Evolutionary conservation across 441 rosid genomes (phyloP), one percentile per base, ranked within the genome.

Genomic region (Monsonia emarginata): DNA sequence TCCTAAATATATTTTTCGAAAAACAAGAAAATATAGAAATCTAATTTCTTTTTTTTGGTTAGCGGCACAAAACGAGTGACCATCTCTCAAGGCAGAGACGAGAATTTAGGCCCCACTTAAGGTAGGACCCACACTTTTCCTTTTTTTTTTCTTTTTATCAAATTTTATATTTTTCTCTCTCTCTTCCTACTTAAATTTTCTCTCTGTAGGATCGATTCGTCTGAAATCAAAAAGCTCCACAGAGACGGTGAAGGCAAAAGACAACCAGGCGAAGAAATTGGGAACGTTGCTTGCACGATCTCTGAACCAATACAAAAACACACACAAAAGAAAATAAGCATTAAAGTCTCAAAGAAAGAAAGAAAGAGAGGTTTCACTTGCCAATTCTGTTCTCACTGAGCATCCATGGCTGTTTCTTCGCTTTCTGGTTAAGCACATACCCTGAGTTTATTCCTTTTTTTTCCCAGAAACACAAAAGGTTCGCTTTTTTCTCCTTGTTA

Each of bases 371-470:
- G 34, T 31, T 2, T 31, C 34, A 31, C 34, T 31, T 2, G 34
- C n/a, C n/a, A n/a, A n/a, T n/a, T 31, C 34, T 31, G 34, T 8
- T 8, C 7, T 8, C 34, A 31, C 7, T 22, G 3, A 7, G 1
- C 46, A 52, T 40, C 36, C 4, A 31, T 67, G 42, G 63, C 68
- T 52, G 40, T 66, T 67, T 46, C 69, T 65, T 72, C 27, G 77
- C 76, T 70, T 75, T 69, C 70, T 72, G 76, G 44, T 68, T 44
- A 66, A 73, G 78, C 74, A 59, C 57, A 36, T 22, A n/a, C n/a
- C 26, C 6, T 6, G 57, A 50, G 2, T 50, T 38, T 14, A n/a
- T 8, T 8, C 60, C 8, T 8, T 24, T 28, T 16, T 48, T 5
- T 6, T 10, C 6, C 11, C 57, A 6, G 19, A 11, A 26, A 36